Evolutionary conservation across 441 rosid genomes (phyloP).

Genomic region (Biscutella laevigata): DNA sequence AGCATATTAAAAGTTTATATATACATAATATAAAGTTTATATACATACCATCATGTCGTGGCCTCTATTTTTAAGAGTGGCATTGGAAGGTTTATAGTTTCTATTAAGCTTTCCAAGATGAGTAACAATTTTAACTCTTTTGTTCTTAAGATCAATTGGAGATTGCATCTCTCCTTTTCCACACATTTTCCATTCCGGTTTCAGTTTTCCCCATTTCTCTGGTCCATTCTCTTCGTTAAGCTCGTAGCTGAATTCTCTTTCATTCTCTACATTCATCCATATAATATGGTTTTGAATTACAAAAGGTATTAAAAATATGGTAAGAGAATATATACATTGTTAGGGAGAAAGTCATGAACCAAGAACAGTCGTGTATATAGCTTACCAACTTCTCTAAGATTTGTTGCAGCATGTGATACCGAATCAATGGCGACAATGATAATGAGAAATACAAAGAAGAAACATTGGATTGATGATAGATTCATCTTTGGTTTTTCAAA

Average conservation of each 20-base stretch:
- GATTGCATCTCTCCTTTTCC: constrained; percentile 69
- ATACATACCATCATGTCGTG: constrained; percentile 69
- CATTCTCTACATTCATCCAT: constrained; percentile 41
- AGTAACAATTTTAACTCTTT: constrained; percentile 47
- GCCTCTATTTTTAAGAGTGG: constrained; percentile 69
- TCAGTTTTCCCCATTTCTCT: constrained; percentile 53
- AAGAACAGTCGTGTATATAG: background rate
- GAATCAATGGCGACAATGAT: background rate
- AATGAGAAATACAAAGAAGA: constrained; percentile 10
- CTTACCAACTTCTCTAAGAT: constrained; percentile 21
- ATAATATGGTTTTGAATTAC: background rate
- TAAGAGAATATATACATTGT: background rate
- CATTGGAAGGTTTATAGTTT: constrained; percentile 41
- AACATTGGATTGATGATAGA: background rate
- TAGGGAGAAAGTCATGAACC: background rate
- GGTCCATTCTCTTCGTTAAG: constrained; percentile 39
- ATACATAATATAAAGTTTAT: background rate
- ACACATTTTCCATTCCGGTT: constrained; percentile 58
- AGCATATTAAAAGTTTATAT: background rate
- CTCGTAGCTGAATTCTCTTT: constrained; percentile 45
- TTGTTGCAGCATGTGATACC: constrained; percentile 2
- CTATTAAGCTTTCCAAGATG: constrained; percentile 41
- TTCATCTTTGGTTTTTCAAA: background rate
- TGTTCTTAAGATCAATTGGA: constrained; percentile 48
- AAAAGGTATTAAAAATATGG: background rate